Base-by-base conservation (phyloP, 2,329 filamentous ascomycete species). In the Arthrobotrys entomopaga region DNA sequence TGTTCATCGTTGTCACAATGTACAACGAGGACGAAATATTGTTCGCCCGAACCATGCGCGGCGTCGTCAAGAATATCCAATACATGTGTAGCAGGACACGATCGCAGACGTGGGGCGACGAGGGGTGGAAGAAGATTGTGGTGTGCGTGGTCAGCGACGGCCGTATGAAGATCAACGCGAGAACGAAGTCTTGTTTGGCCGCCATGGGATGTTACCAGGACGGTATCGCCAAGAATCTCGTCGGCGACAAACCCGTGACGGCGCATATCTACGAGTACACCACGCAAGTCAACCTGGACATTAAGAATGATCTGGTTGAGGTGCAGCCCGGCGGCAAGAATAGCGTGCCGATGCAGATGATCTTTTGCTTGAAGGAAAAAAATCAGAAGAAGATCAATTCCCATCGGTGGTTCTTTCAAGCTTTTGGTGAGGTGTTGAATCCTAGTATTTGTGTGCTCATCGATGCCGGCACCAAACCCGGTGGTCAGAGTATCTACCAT, bases 361-460 rank as follows among this genome's bases (percentile, higher is more conserved):
- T 99, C 3, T 99, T 99, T 85, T 99, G 95, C 81, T 83, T 99
- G 75, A 99, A 99, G 84, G 95, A 99, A 81, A 98, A 97, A 87
- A 99, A 99, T 81, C 93, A 97, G 84, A 99, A 99, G 85, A 99
- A 99, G 86, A 99, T 99, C 87, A 99, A 99, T 81, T 98, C 95
- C 0, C 95, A 99, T 82, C 86, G 95, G 81, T 99, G 95, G 95
- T 98, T 99, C 84, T 99, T 99, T 86, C 91, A 96, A 78, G 95
- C 94, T 0, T 99, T 99, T 81, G 95, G 95, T 34, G 88, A 89
- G 20, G 91, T 98, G 2, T 83, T 99, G 50, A 90, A 98, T 76
- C 95, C 95, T 43, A 98, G 98, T 79, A 96, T 99, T 78, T 98
- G 95, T 80, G 94, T 98, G 10, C 86, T 99, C 60, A 88, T 99